Evolutionary conservation across 1,284 basidiomycete genomes (phyloP), one percentile per base, ranked within the genome.

Genomic region (Ustilago curta): DNA sequence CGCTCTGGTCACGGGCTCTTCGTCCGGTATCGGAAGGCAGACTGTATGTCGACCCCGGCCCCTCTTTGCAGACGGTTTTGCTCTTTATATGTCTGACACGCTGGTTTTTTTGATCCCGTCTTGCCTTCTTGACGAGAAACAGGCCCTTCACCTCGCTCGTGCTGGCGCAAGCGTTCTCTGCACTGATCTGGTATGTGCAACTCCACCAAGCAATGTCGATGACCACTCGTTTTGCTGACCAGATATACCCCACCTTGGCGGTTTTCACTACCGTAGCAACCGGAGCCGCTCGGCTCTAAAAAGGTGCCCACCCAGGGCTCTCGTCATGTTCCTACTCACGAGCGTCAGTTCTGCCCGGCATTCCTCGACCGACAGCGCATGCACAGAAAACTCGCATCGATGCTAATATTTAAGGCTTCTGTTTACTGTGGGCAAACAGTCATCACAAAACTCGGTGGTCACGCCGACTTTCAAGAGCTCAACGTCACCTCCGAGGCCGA

Each of bases 401-500:
- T 19, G 44, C 44, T 45, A 14, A 45, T 25, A 5, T 25, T 45
- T 45, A 1, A 18, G 18, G 23, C 44, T 45, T 6, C 27, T 45
- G 14, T 18, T 18, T 4, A 5, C 44, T 45, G 12, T 25, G 5
- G n/a, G n/a, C n/a, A 14, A 27, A 45, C 27, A 47, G 45, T 76
- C 42, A 74, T 76, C 70, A 59, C 54, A 8, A 55, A 32, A 12
- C 64, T 71, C 31, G 74, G 74, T 16, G 74, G 74, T 1, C 29
- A 51, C 11, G 70, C 74, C 31, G 63, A 73, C 44, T 76, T 73
- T n/a, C 64, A 71, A n/a, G 32, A 55, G 23, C 63, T 70, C 57
- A 60, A 77, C 48, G 74, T 77, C 37, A 63, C 66, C n/a, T 60
- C 60, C 23, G 65, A 77, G 37, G 49, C 65, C 19, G 70, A 77